Percentiles rank a stretch among this genome's conserved stretches.
Conservation (phyloP, 2,329 filamentous ascomycete species). For the Orbilia oligospora region DNA sequence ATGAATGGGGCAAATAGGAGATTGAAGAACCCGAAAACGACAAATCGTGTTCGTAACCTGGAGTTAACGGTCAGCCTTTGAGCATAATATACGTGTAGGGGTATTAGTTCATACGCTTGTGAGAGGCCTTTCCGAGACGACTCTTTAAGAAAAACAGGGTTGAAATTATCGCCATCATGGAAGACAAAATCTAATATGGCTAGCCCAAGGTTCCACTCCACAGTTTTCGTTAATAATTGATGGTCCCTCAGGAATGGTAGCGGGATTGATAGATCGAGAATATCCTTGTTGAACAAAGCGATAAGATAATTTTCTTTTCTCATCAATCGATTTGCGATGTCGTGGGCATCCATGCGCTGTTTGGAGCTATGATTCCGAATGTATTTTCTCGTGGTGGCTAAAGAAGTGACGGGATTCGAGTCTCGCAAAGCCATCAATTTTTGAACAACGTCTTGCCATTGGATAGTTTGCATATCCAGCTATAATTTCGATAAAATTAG, state of each 20-base stretch:
- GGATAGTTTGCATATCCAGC: slow-evolving; percentile 91
- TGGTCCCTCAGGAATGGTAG: slow-evolving; percentile 84
- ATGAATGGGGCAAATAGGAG: slow-evolving; percentile 88
- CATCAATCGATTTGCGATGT: slow-evolving; percentile 97
- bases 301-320: slow-evolving; percentile 97
- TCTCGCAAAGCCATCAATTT: slow-evolving; percentile 87
- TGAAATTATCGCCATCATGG: slow-evolving; percentile 87
- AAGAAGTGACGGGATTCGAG: slow-evolving; percentile 85
- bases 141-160: slow-evolving; percentile 86
- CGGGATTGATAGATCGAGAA: slow-evolving; percentile 87
- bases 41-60: slow-evolving; percentile 79
- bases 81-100: neutral
- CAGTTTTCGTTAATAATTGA: slow-evolving; percentile 87
- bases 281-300: slow-evolving; percentile 96
- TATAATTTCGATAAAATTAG: slow-evolving; percentile 30
- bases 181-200: slow-evolving; percentile 96
- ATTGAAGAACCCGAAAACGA: slow-evolving; percentile 87
- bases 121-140: slow-evolving; percentile 84
- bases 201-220: slow-evolving; percentile 92
- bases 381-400: slow-evolving; percentile 73
- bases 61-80: slow-evolving; percentile 27
- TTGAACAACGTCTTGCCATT: slow-evolving; percentile 91
- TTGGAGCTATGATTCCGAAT: slow-evolving; percentile 82
- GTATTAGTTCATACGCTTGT: slow-evolving; percentile 70
- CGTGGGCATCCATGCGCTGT: slow-evolving; percentile 93